Base-by-base conservation (phyloP, 352 stramenopile species). In the Phytophthora chlamydospora region DNA sequence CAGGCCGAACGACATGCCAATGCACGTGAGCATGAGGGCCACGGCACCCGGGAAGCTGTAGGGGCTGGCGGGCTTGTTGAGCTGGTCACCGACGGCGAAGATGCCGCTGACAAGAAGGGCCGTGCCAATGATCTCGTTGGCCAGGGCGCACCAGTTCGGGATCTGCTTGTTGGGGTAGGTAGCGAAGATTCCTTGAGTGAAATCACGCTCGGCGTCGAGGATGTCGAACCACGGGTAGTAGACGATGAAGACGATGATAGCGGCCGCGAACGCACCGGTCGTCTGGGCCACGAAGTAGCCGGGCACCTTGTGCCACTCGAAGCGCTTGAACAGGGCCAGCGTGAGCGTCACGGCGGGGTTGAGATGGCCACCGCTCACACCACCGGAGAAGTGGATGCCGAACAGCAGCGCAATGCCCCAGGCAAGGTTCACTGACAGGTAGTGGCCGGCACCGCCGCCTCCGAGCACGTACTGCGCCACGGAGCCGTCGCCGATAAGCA, bases 391-490 rank as follows among this genome's bases (percentile, higher is more conserved):
- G 52, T 91, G 74, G 19, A 89, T 83, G 17, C 71, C 82, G 31
- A 91, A 75, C 29, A 91, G 71, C 33, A 91, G 63, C 0, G 68
- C 82, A 42, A 89, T 71, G 27, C 82, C 79, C 79, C 82, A 91
- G 54, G 57, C 75, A 36, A 90, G 60, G 39, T 75, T 87, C 31
- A 85, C 60, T 6, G 63, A 75, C 33, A 78, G 46, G 62, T 85
- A 89, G 39, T 81, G 78, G 24, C 78, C 81, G 31, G 72, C 76
- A 47, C 54, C 65, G 3, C 71, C 73, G 9, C 75, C 55, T 16
- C 74, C 77, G 4, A 90, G 66, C 32, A 76, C 67, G 17, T 82
- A 76, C 57, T 90, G 76, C n/a, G 78, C 73, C 21, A 87, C 81
- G 14, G 80, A 81, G 8, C 76, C 81, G 16, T 83, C 69, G 13